These are phyloP conservation scores for Vigna reflexopilosa DNA, from an alignment of 306 rosid genomes.

Conservation along the genomic window DNA sequence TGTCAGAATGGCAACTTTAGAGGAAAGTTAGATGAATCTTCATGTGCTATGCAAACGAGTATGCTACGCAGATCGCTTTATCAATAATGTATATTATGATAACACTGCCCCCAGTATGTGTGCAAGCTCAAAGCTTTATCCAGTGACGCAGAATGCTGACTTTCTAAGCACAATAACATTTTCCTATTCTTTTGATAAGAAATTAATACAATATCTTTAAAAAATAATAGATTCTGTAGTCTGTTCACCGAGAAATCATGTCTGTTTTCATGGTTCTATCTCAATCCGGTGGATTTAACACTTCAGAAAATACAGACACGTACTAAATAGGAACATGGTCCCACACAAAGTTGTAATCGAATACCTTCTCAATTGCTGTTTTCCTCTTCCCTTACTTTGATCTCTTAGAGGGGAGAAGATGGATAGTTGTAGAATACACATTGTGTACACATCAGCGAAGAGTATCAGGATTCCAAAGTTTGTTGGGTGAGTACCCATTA, in stretches of 20 bases:
- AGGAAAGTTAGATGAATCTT: constrained; percentile 34
- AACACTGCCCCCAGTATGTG: neutral
- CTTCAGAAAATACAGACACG: neutral
- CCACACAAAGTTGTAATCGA: neutral
- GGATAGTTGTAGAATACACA: constrained; percentile 1
- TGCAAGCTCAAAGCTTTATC: constrained; percentile 14
- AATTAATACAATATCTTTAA: neutral
- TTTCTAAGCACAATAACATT: neutral
- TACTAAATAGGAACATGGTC: neutral
- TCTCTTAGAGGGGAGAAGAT: neutral
- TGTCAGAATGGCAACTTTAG: constrained; percentile 35
- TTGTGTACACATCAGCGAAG: neutral
- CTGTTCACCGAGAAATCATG: neutral
- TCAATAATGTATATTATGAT: neutral
- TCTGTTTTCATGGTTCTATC: neutral
- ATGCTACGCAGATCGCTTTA: constrained; percentile 1
- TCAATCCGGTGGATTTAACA: neutral
- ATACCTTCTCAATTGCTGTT: neutral
- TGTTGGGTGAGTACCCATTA: constrained; percentile 1
- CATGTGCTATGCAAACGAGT: constrained; percentile 34
- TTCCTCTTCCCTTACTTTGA: neutral
- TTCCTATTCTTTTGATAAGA: neutral
- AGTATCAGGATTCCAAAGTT: neutral
- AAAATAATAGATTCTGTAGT: neutral
- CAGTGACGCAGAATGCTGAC: neutral